phyloP scores from a whole-genome alignment of 257 asterid genomes.

The Fraxinus americana region DNA sequence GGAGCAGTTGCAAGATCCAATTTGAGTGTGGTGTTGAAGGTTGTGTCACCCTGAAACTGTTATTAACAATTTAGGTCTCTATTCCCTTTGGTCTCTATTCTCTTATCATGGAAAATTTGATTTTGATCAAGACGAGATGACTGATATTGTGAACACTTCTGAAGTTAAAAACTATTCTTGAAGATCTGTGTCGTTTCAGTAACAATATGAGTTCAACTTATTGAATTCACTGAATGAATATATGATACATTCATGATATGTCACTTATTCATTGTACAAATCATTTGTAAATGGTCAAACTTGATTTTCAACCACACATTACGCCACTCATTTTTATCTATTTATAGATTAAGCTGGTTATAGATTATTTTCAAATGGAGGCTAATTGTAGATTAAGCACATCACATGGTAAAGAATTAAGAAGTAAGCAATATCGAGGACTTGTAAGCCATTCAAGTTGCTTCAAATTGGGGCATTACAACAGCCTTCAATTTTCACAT shows the following conservation, averaged over 20 bases:
- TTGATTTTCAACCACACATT: no score
- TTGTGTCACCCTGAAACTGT: conserved; percentile 69
- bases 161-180: conserved; percentile 64
- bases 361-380: no score
- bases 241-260: conserved; percentile 75
- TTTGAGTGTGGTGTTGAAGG: conserved; percentile 47
- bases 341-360: no score
- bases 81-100: conserved; percentile 66
- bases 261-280: conserved; percentile 44
- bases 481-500: no score
- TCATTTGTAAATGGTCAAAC: no score
- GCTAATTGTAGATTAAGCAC: no score
- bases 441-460: no score
- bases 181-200: conserved; percentile 75
- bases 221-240: conserved; percentile 50
- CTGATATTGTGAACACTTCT: conserved; percentile 64
- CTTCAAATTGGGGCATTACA: no score
- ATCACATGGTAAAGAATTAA: no score
- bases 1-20: conserved; percentile 61
- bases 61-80: conserved; percentile 74
- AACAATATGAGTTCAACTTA: conserved; percentile 57
- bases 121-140: conserved; percentile 54
- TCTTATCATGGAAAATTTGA: conserved; percentile 71
- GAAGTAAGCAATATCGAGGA: no score
- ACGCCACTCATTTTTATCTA: no score